Base-by-base conservation (phyloP, 1,284 basidiomycete genomes). In the Cutaneotrichosporon arboriforme region DNA sequence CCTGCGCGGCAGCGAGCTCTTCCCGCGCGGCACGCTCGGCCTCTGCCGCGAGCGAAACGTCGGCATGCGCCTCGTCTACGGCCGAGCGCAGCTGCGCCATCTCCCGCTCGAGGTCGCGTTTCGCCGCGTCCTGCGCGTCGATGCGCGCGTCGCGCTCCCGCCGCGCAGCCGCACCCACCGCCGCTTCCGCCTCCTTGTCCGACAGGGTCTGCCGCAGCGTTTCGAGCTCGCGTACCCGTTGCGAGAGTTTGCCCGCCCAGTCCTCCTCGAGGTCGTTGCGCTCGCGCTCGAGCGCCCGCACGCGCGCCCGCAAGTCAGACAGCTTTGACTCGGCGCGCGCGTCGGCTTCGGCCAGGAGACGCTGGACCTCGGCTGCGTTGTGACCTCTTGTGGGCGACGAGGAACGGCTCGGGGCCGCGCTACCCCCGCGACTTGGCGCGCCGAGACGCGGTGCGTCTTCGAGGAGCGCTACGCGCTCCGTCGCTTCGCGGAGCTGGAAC, bases 401-500 rank as follows among this genome's bases (percentile, higher is more conserved):
- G 9, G 48, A 33, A 17, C 18, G 44, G 20, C 31, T 22, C 17
- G 21, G 46, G 22, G 17, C 31, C 21, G 36, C 45, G 8, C 9
- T 36, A 21, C 33, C 15, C 38, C 3, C 34, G 49, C 10, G 41
- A 36, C 15, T 7, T 21, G 23, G 21, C 33, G 38, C 20, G 50
- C 21, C 46, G 7, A 31, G 26, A 31, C 26, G 52, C 36, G 36
- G 53, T 12, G 49, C 86, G 47, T 90, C 89, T 44, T 80, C 82
- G 14, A 90, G 77, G 7, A 90, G 73, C 9, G 80, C 77, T 36
- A 84, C 74, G 13, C 85, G 84, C 46, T 91, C 90, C 35, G 81
- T 80, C 4, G 83, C 75, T 69, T 94, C 90, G 23, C 85, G 83
- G 2, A 93, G 76, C 67, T 92, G 89, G 67, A 87, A 92, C 62